phyloP scores from a whole-genome alignment of 805 yeast species.

The Yamadazyma kitorensis region DNA sequence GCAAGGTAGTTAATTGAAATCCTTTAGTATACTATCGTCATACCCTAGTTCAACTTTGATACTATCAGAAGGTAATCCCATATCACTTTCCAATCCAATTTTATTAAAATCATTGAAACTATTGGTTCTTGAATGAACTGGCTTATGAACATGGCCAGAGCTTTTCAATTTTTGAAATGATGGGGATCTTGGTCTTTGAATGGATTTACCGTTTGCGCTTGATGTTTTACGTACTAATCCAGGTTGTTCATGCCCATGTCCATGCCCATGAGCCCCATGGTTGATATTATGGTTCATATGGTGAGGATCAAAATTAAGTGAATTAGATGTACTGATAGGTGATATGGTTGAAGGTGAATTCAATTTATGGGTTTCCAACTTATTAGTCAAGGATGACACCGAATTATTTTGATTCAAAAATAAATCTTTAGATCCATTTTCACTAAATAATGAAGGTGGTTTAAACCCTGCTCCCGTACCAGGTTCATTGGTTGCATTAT shows the following conservation, averaged over 20 bases:
- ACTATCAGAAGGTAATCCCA: slow-evolving; percentile 9
- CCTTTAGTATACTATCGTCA: slow-evolving; percentile 5
- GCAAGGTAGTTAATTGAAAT: too few species aligned
- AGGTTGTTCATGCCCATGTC: background rate
- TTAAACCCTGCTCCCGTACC: too few species aligned
- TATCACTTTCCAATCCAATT: slow-evolving; percentile 7
- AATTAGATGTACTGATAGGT: slow-evolving; percentile 7
- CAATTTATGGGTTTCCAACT: slow-evolving; percentile 26
- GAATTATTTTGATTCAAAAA: slow-evolving; percentile 9
- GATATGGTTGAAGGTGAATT: slow-evolving; percentile 17
- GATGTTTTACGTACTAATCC: background rate
- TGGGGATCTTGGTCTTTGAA: slow-evolving; percentile 14
- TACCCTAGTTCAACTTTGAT: slow-evolving; percentile 9
- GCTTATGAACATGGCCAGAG: slow-evolving; percentile 21
- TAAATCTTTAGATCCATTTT: slow-evolving; percentile 2
- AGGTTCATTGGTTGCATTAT: background rate
- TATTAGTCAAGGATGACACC: slow-evolving; percentile 23
- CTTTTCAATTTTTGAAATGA: slow-evolving; percentile 16
- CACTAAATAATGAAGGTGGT: slow-evolving; percentile 11
- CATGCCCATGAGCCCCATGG: background rate
- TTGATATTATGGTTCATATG: background rate
- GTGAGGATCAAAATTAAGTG: too few species aligned
- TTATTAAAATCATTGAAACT: slow-evolving; percentile 8
- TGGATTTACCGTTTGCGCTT: slow-evolving; percentile 1
- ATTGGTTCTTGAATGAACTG: slow-evolving; percentile 10